phyloP scores from a whole-genome alignment of 371 early-diverging fungal species.

The Apophysomyces sp. region DNA sequence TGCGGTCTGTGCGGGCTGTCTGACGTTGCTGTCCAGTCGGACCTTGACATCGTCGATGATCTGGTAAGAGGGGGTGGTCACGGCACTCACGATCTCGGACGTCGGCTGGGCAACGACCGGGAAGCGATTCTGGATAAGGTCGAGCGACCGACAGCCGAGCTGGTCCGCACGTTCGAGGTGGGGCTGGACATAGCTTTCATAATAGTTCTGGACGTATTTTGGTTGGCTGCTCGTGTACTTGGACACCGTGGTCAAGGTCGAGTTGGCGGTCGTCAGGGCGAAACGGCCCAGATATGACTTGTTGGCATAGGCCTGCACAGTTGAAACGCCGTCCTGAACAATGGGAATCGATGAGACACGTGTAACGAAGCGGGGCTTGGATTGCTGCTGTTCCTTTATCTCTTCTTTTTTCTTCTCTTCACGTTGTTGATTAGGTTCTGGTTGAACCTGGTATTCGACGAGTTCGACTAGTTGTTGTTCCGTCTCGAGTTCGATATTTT shows the following conservation, averaged over 20 bases:
- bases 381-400: slow-evolving; percentile 1
- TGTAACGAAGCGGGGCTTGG: slow-evolving; percentile 32
- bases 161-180: slow-evolving; percentile 60
- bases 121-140: slow-evolving; percentile 57
- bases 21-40: slow-evolving; percentile 40
- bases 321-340: slow-evolving; percentile 58
- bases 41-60: slow-evolving; percentile 29
- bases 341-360: slow-evolving; percentile 66
- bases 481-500: background rate
- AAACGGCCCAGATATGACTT: slow-evolving; percentile 50
- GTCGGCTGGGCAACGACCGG: slow-evolving; percentile 66
- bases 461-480: background rate
- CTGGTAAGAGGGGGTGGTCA: slow-evolving; percentile 33
- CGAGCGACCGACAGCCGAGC: slow-evolving; percentile 66
- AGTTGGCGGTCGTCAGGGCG: slow-evolving; percentile 45
- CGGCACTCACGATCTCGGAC: slow-evolving; percentile 53
- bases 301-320: slow-evolving; percentile 44
- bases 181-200: slow-evolving; percentile 49
- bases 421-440: background rate
- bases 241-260: slow-evolving; percentile 34
- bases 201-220: slow-evolving; percentile 50
- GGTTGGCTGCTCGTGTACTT: slow-evolving; percentile 33
- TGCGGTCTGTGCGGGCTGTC: slow-evolving; percentile 44
- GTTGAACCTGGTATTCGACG: background rate
- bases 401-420: slow-evolving; percentile 1